Base-by-base conservation (phyloP, 352 stramenopile species). In the Lagenidium sp. region DNA sequence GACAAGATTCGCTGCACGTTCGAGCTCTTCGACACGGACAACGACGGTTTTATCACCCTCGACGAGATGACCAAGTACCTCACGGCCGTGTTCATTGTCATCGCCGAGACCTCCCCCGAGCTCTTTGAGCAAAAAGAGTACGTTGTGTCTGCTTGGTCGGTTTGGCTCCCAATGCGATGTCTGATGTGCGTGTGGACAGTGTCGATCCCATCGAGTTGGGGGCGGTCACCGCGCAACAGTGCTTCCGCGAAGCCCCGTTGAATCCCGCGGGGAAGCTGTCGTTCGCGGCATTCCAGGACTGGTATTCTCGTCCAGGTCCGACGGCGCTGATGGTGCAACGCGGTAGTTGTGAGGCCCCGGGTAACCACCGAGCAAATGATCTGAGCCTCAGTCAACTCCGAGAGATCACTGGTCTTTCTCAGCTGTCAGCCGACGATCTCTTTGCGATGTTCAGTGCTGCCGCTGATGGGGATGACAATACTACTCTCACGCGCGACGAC, bases 1-100 rank as follows among this genome's bases (percentile, higher is more conserved):
- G 77, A 95, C 44, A 93, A 93, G 52, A 86, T 94, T 38, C 68
- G 62, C 3, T 56, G 80, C 15, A 88, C 69, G 18, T 95, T 95
- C 52, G 76, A 92, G 36, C 63, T 96, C 8, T 95, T 88, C 52
- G 85, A 96, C 23, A 55, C 57, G 37, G 82, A 95, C 53, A 66
- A 64, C 26, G 82, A 95, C 51, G 83, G 80, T 6, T 86, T 75
- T 59, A 91, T 95, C 45, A 75, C 72, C 24, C 66, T 78, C 28
- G 58, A 73, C 46, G 82, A 95, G 53, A 94, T 95, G 82, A 78
- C 65, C 10, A 91, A 81, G 41, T 95, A 95, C 54, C 62, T 95
- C 36, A 85, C 79, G 15, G 71, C 73, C 2, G 75, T 94, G 4
- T 94, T 91, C 41, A 54, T 76, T n/a, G 76, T 94, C 10, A 83